Evolutionary conservation across 2,329 filamentous ascomycete species (phyloP), one percentile per base, ranked within the genome.

Genomic region (Curvularia hawaiiensis): DNA sequence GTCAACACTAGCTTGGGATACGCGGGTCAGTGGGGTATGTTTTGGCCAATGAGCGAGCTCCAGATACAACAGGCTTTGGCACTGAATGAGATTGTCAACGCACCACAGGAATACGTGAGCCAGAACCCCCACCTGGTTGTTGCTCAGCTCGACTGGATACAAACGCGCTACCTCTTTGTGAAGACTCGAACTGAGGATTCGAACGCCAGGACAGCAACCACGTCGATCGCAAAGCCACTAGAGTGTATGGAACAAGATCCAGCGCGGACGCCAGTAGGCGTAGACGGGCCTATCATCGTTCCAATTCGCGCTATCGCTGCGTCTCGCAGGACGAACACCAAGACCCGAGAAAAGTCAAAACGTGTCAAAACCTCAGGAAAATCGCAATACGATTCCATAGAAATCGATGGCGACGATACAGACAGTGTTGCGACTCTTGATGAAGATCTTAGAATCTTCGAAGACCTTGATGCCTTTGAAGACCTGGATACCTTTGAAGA

Each of bases 1-100:
- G 85, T 86, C 47, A n/a, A 44, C 0, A 84, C 80, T 0, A 92
- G 90, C 50, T 35, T 78, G 0, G 60, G 67, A 0, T 92, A 91
- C 67, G 70, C 64, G 1, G 48, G 48, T 26, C 46, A 52, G 18
- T 50, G 60, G 54, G 61, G 64, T 38, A 6, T n/a, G 12, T 39
- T 47, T 16, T 43, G 92, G 93, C 82, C 85, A 1, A 82, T 84
- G 38, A 95, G 90, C 22, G 77, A 82, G 10, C 78, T 97, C 31
- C 80, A 83, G 11, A 79, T 91, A 24, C 67, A 62, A 0, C 66
- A 69, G 50, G 88, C 88, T 0, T 78, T 97, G 44, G 90, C 90
- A 31, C 78, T 97, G 45, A 95, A 93, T 67, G 93, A 97, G 72
- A 87, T 97, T 44, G 86, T 96, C 68, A 97, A 97, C 70, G 81